Conservation (phyloP, 2,329 filamentous ascomycete genomes). For the Phyllosticta paracitricarpa region DNA sequence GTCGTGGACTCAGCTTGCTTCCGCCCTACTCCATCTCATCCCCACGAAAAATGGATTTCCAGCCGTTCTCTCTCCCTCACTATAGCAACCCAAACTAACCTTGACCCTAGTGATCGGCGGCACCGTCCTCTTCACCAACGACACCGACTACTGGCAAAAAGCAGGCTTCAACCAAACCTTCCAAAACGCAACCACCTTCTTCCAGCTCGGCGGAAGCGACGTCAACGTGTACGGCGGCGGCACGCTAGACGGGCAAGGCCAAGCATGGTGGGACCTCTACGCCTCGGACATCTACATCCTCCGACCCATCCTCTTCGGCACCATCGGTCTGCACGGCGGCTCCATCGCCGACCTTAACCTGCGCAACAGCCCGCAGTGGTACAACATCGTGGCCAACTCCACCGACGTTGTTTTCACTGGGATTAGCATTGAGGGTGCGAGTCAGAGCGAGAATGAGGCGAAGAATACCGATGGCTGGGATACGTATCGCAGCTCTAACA, state of each 20-base stretch:
- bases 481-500: constrained; percentile 50
- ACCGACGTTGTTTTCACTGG: constrained; percentile 54
- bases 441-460: constrained; percentile 42
- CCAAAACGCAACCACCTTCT: constrained; percentile 59
- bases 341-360: constrained; percentile 51
- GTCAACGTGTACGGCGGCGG: constrained; percentile 60
- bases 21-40: not conserved
- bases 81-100: not conserved
- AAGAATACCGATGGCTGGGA: constrained; percentile 53
- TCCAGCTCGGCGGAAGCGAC: constrained; percentile 54
- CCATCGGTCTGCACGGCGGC: constrained; percentile 47
- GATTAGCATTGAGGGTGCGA: constrained; percentile 49
- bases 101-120: constrained; percentile 43
- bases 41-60: not conserved
- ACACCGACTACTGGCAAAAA: constrained; percentile 59
- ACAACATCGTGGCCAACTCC: constrained; percentile 57
- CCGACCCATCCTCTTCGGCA: constrained; percentile 48
- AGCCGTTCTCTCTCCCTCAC: not conserved
- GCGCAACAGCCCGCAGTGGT: constrained; percentile 52
- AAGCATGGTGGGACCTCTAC: constrained; percentile 56
- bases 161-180: constrained; percentile 54
- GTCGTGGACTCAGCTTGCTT: not conserved
- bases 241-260: constrained; percentile 53
- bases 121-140: constrained; percentile 52
- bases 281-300: constrained; percentile 47